Evolutionary conservation across 1,284 basidiomycete species (phyloP), one percentile per base, ranked within the genome.

Genomic region (Inonotus hispidus): DNA sequence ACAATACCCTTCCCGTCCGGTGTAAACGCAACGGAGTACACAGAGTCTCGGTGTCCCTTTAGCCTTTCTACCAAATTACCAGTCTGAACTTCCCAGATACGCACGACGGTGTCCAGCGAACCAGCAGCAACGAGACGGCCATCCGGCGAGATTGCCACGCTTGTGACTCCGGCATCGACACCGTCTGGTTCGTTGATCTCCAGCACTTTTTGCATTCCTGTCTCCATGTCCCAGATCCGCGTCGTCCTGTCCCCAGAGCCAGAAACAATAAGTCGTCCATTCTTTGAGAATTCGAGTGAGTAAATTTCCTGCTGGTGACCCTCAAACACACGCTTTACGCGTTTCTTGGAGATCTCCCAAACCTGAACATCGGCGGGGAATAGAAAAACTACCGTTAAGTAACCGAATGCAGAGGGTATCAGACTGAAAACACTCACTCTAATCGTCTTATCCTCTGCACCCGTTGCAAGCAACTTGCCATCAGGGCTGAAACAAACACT

Each of bases 401-500:
- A 35, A 45, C 46, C 46, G 29, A 16, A 14, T 43, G 32, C 59
- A 52, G 53, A 38, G 19, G 53, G 23, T 38, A 55, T 35, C 38
- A 29, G 19, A 37, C 29, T 39, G 7, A 16, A 23, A 23, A 65
- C 56, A 75, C 85, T 65, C 68, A 90, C 91, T 71, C 91, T 77
- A 68, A 93, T 90, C 70, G 87, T 84, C 59, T 87, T 82, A 71
- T 94, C 92, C 71, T 93, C 92, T 0, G 90, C 90, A 6, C 90
- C 92, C 1, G 92, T 93, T 2, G 90, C 92, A 14, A 94, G 78
- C 63, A 77, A 82, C 71, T 86, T 88, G 35, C 90, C 89, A 70
- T 93, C 90, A 1, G 91, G 90, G 67, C 85, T 89, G 76, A 93
- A 94, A 68, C 88, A 87, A 39, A 93, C 88, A 68, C 87, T 89